Base-by-base conservation (phyloP, 768 basidiomycete genomes). In the Tulasnella sp. region DNA sequence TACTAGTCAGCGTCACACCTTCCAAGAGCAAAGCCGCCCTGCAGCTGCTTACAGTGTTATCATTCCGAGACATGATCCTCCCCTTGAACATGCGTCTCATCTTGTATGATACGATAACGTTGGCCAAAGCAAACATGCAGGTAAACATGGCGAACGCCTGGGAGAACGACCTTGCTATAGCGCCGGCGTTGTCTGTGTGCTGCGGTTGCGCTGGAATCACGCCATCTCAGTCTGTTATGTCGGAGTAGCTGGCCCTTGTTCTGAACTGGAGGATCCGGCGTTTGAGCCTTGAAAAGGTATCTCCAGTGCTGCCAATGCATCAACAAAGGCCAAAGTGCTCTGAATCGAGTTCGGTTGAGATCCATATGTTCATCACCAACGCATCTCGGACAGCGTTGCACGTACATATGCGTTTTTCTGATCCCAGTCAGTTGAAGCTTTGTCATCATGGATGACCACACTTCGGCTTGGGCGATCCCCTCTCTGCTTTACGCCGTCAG, bases 351-450 rank as follows among this genome's bases (percentile, higher is more conserved):
- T n/a, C n/a, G n/a, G 22, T 1, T 70, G 11, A 70, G 68, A 31
- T 29, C 68, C 36, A 37, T 5, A 22, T 15, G 3, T 37, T 31
- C 9, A 22, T 29, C 12, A 34, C 1, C 22, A 31, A 4, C 1
- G 6, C 25, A 67, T 70, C 37, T 1, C 1, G 36, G 25, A 25
- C 2, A 64, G 7, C 5, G 29, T 31, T 1, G 12, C 14, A 64
- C 58, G 1, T 64, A 64, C 58, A 25, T 64, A 64, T 64, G 58
- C 58, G 29, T 64, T 64, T 31, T 70, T 70, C 68, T 70, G 68
- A 31, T 70, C 68, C 68, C 68, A 70, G 15, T 70, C 68, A n/a
- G 19, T 70, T 70, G 68, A 25, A 70, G 29, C 68, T 70, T 25
- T 15, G 68, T 70, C n/a, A 70, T 34, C 37, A 38, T n/a, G 12